Percentiles rank a stretch among this genome's conserved stretches.
Evolutionary conservation across 2,329 filamentous ascomycete genomes (phyloP).

Genomic region (Aspergillus pseudoterreus): DNA sequence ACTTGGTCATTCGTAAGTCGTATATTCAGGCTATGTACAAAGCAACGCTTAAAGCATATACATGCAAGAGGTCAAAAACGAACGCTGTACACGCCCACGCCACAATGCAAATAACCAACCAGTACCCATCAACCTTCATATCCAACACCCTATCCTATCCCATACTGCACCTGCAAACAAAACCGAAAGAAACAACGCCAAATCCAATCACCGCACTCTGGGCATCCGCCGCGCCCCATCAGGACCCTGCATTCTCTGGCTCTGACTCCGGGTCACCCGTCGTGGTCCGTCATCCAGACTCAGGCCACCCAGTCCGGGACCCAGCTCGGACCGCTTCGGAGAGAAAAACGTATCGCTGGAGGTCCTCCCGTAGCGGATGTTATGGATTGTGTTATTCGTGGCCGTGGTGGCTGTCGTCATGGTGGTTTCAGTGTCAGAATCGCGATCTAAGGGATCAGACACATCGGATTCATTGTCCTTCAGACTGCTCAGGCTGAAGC

Average conservation of each 20-base stretch:
- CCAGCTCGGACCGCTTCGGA: slow-evolving; percentile 29
- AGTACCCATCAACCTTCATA: not conserved
- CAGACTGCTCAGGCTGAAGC: slow-evolving; percentile 30
- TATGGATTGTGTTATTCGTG: slow-evolving; percentile 32
- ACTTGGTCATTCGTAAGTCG: slow-evolving; percentile 1
- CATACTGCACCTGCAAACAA: not conserved
- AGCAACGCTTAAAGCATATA: not conserved
- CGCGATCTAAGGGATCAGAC: slow-evolving; percentile 28
- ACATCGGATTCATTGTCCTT: slow-evolving; percentile 28
- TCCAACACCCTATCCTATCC: not conserved
- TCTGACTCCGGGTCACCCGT: slow-evolving; percentile 36
- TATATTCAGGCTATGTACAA: slow-evolving; percentile 2
- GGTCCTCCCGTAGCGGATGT: slow-evolving; percentile 33
- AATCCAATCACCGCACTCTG: not conserved
- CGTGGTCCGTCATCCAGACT: slow-evolving; percentile 34
- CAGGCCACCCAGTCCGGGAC: slow-evolving; percentile 28
- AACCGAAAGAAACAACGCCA: not conserved
- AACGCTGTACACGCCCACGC: not conserved
- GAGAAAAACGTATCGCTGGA: slow-evolving; percentile 23
- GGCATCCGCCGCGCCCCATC: slow-evolving; percentile 2
- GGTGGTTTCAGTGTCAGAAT: slow-evolving; percentile 37
- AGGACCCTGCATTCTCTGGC: slow-evolving; percentile 19
- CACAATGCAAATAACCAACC: not conserved
- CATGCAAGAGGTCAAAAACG: not conserved
- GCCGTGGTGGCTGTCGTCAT: slow-evolving; percentile 29